These are phyloP conservation scores for Glycine soja DNA, from an alignment of 306 rosid species.

Conservation along the genomic window DNA sequence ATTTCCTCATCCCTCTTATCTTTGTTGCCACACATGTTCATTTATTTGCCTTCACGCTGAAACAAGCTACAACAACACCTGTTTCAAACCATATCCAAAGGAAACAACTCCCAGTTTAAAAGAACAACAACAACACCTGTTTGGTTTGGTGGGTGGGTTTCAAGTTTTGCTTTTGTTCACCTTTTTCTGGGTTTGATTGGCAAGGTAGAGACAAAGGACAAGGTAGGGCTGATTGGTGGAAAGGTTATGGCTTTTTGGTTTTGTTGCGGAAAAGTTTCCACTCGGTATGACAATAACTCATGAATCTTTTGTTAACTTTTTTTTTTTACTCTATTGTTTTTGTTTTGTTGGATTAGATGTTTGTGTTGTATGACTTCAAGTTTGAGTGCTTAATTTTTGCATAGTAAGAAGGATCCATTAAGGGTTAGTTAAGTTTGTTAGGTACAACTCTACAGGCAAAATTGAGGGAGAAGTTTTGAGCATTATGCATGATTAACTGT, in stretches of 20 bases:
- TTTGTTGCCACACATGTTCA: background rate
- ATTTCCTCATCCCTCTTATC: background rate
- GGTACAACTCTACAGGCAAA: background rate
- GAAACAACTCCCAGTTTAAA: background rate
- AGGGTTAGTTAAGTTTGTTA: constrained; percentile 7
- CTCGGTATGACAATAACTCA: constrained; percentile 62
- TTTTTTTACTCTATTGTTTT: background rate
- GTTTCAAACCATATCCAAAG: background rate
- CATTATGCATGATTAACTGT: background rate
- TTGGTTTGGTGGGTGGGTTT: constrained; percentile 43
- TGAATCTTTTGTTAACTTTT: background rate
- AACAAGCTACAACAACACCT: no score
- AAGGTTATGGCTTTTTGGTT: constrained; percentile 64
- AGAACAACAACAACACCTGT: constrained; percentile 2
- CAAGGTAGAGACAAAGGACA: constrained; percentile 5
- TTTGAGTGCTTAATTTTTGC: background rate
- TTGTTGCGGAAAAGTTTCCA: constrained; percentile 62
- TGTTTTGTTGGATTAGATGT: background rate
- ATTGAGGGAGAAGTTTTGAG: background rate
- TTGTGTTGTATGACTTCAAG: background rate
- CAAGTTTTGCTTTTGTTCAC: constrained; percentile 43
- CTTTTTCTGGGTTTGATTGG: constrained; percentile 37
- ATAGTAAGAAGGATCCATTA: constrained; percentile 6
- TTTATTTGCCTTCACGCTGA: background rate
- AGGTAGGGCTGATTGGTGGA: constrained; percentile 46